These are phyloP conservation scores for Chalciporus piperatus DNA, from an alignment of 768 basidiomycete genomes.

Conservation along the genomic window DNA sequence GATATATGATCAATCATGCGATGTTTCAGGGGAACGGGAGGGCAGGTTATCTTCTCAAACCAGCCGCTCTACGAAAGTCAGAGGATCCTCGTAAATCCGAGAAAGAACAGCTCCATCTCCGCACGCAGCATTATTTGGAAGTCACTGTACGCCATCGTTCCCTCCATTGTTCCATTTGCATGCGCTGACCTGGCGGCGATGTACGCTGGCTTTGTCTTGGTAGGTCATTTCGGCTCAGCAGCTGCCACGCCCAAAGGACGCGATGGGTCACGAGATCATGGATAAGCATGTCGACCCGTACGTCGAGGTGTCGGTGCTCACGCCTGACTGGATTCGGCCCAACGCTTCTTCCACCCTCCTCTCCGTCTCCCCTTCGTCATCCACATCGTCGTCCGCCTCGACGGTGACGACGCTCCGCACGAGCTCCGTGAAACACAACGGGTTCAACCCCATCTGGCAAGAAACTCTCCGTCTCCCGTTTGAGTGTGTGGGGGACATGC, in stretches of 20 bases:
- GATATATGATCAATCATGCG: conserved; percentile 89
- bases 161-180: neutral
- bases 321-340: conserved; percentile 64
- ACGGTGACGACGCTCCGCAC: conserved; percentile 54
- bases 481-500: conserved; percentile 71
- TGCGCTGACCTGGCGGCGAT: neutral
- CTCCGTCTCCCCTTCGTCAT: conserved; percentile 4
- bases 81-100: conserved; percentile 50
- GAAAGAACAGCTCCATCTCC: conserved; percentile 52
- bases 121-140: conserved; percentile 59
- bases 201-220: neutral
- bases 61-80: conserved; percentile 64
- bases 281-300: conserved; percentile 67
- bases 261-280: conserved; percentile 56
- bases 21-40: conserved; percentile 95
- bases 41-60: conserved; percentile 88
- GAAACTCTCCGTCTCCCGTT: conserved; percentile 70
- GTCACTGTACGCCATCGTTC: conserved; percentile 47
- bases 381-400: conserved; percentile 1
- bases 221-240: conserved; percentile 88
- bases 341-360: conserved; percentile 12
- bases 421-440: conserved; percentile 72
- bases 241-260: conserved; percentile 71
- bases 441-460: conserved; percentile 90
- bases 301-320: conserved; percentile 76